phyloP scores from a whole-genome alignment of 1,139 yeast species.

The Tardiomyces depauwii region DNA sequence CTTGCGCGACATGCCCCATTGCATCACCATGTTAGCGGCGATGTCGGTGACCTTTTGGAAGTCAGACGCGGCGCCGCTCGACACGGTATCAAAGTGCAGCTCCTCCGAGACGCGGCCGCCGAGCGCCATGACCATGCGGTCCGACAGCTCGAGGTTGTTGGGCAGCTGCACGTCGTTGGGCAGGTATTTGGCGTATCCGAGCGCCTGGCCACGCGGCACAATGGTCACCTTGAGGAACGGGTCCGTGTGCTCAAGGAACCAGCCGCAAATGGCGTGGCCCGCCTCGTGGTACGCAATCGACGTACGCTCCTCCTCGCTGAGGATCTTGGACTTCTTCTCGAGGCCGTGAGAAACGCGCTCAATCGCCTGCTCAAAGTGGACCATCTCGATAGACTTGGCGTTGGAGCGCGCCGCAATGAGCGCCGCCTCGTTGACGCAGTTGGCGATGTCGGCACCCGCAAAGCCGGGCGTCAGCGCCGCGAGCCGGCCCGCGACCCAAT shows the following conservation, averaged over 20 bases:
- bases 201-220: slow-evolving; percentile 93
- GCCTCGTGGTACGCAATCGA: slow-evolving; percentile 98
- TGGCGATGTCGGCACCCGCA: slow-evolving; percentile 97
- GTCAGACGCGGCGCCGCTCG: slow-evolving; percentile 94
- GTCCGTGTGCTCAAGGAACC: slow-evolving; percentile 84
- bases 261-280: slow-evolving; percentile 97
- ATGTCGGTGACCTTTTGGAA: slow-evolving; percentile 92
- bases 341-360: slow-evolving; percentile 96
- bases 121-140: slow-evolving; percentile 92
- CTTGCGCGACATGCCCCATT: slow-evolving; percentile 80
- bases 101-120: slow-evolving; percentile 98
- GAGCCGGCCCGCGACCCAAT: slow-evolving; percentile 65
- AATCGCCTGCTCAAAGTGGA: slow-evolving; percentile 89
- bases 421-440: slow-evolving; percentile 95
- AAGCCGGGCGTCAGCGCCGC: slow-evolving; percentile 97
- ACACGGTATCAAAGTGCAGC: slow-evolving; percentile 75
- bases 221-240: slow-evolving; percentile 91
- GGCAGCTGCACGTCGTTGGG: slow-evolving; percentile 88
- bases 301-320: slow-evolving; percentile 72
- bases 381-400: slow-evolving; percentile 54
- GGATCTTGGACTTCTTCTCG: slow-evolving; percentile 78
- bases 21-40: slow-evolving; percentile 88
- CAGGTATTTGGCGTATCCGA: slow-evolving; percentile 96
- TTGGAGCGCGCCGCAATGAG: slow-evolving; percentile 84
- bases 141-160: slow-evolving; percentile 65